phyloP scores from a whole-genome alignment of 2,329 filamentous ascomycete species.

The Exserohilum rostratum region DNA sequence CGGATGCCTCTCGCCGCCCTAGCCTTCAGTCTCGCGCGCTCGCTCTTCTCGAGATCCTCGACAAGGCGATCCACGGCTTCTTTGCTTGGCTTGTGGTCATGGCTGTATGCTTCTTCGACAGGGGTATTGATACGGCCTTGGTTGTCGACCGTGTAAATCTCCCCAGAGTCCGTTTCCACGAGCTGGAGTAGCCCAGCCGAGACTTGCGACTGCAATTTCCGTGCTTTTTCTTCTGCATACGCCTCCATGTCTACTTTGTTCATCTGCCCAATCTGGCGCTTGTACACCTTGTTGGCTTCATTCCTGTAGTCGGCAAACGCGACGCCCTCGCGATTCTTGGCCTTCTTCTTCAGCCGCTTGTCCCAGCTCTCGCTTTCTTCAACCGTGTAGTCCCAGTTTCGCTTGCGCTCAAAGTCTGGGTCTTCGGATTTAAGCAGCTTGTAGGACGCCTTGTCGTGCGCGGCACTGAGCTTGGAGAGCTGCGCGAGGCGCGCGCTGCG shows the following conservation, averaged over 20 bases:
- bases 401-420: slow-evolving; percentile 95
- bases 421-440: slow-evolving; percentile 93
- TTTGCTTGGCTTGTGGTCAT: slow-evolving; percentile 84
- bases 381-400: slow-evolving; percentile 97
- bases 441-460: slow-evolving; percentile 85
- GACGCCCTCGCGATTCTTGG: slow-evolving; percentile 78
- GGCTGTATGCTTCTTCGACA: slow-evolving; percentile 79
- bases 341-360: slow-evolving; percentile 84
- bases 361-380: slow-evolving; percentile 97
- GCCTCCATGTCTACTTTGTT: slow-evolving; percentile 73
- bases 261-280: slow-evolving; percentile 82
- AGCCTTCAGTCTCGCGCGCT: slow-evolving; percentile 86
- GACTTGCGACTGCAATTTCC: slow-evolving; percentile 82
- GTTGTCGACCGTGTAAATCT: slow-evolving; percentile 91
- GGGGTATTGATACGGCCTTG: slow-evolving; percentile 91
- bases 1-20: slow-evolving; percentile 76
- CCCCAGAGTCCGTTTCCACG: slow-evolving; percentile 85
- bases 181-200: slow-evolving; percentile 86
- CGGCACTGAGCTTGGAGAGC: slow-evolving; percentile 78
- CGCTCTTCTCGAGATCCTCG: slow-evolving; percentile 82
- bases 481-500: slow-evolving; percentile 54
- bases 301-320: slow-evolving; percentile 88
- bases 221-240: slow-evolving; percentile 88
- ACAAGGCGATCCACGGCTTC: slow-evolving; percentile 88
- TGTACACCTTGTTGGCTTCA: slow-evolving; percentile 91